phyloP scores from a whole-genome alignment of 257 asterid genomes.

The Lantana camara region DNA sequence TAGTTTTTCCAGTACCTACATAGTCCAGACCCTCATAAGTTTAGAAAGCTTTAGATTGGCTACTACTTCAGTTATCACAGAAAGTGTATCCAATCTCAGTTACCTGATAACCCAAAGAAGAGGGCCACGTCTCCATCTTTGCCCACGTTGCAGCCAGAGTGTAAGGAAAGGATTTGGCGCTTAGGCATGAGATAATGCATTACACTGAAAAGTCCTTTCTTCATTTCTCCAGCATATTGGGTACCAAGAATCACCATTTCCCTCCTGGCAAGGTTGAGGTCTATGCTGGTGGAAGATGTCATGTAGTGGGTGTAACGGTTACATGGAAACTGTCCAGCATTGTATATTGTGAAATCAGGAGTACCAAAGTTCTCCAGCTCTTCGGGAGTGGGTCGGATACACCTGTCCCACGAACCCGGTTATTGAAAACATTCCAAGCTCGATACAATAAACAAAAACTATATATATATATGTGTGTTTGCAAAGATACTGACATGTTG shows the following conservation, averaged over 20 bases:
- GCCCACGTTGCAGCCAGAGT: conserved; percentile 93
- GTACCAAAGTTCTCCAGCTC: conserved; percentile 90
- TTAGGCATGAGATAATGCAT: conserved; percentile 99
- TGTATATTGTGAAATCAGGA: conserved; percentile 97
- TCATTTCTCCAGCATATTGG: conserved; percentile 97
- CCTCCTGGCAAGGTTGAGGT: conserved; percentile 77
- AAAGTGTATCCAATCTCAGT: too few relatives aligned
- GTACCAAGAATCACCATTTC: conserved; percentile 98
- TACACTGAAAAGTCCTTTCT: conserved; percentile 86
- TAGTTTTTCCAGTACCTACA: conserved; percentile 93
- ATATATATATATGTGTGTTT: neutral
- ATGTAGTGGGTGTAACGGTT: conserved; percentile 90
- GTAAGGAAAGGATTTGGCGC: conserved; percentile 85
- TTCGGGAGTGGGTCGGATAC: conserved; percentile 90
- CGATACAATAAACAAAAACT: too few relatives aligned
- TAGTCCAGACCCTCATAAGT: neutral
- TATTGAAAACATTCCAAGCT: neutral
- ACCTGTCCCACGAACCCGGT: conserved; percentile 64
- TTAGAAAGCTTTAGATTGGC: too few relatives aligned
- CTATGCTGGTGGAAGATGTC: conserved; percentile 98
- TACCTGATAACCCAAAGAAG: conserved; percentile 94
- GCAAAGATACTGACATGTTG: conserved; percentile 67
- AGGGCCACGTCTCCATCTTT: conserved; percentile 92
- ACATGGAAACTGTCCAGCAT: conserved; percentile 93
- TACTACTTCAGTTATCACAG: too few relatives aligned